Evolutionary conservation across 2,329 filamentous ascomycete genomes (phyloP), one percentile per base, ranked within the genome.

Genomic region (Ophiostoma ulmi): DNA sequence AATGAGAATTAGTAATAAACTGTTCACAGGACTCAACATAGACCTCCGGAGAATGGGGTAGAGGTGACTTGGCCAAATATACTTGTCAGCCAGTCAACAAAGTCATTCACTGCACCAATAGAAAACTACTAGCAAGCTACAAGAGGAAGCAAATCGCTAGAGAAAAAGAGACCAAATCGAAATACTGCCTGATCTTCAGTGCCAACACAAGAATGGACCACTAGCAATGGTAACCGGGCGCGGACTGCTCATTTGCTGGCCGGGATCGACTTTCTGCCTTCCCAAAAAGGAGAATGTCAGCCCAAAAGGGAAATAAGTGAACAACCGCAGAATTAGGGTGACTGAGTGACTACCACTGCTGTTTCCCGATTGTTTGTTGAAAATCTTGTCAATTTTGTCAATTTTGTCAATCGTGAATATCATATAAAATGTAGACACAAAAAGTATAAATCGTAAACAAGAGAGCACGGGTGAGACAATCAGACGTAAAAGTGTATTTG

Each of bases 211-310:
- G 22, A 31, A 61, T 31, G 55, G 55, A 26, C 13, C 55, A 35
- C 26, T 31, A 26, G 10, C 55, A 61, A 61, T 31, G 22, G 55
- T 22, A 61, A 35, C 55, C 26, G 55, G 55, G 52, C 52, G 52
- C 52, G 52, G 58, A 31, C 58, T 63, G 26, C 58, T 64, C 61
- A 38, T 64, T 36, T 64, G 63, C 36, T 39, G 63, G 63, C 36
- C 63, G 63, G 17, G 35, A 65, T 65, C 63, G 17, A 22, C 35
- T 65, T 17, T n/a, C 36, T 39, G 63, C 63, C 63, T 38, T 65
- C 63, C 63, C 35, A 65, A 65, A 65, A 13, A 41, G 63, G 63
- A 65, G 63, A 65, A 65, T n/a, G 7, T 41, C 35, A 36, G 4
- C 63, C 63, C 5, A 26, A 65, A 39, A 3, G 20, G 63, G 63